Base-by-base conservation (phyloP, 495 filamentous ascomycete genomes). In the Echria macrotheca region DNA sequence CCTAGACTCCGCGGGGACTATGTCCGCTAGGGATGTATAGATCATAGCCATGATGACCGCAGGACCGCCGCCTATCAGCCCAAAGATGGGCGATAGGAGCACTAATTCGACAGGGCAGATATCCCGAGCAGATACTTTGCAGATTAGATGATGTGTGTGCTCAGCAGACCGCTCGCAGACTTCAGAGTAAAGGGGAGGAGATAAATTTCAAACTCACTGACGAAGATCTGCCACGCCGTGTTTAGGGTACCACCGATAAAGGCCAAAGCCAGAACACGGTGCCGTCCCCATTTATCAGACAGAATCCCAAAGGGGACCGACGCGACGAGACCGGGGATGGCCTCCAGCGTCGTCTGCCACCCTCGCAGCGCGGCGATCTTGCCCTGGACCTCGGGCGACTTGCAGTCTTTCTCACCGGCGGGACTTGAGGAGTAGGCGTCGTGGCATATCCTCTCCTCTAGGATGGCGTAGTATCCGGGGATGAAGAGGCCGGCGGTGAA, bases 231-330 rank as follows among this genome's bases (percentile, higher is more conserved):
- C 35, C 44, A 59, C 17, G 18, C 45, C 18, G 41, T n/a, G 35
- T 37, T 46, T 24, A 61, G 23, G 7, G 44, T 38, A 7, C 56
- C 1, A 0, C 66, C 66, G 0, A 54, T 6, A 25, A 64, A 3
- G 6, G 48, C 44, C 19, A 67, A 28, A 25, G 40, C 36, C 24
- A 69, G 10, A 11, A 69, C 56, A 11, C 60, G 60, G 45, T 45
- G 38, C 10, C 64, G 50, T 10, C 66, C 66, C 55, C 58, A 62
- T 22, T 54, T 50, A 43, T 69, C 66, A n/a, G 62, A 65, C 28
- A 69, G 15, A 6, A 69, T 55, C 0, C 66, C 66, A 12, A 50
- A 69, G 6, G 66, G 62, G 18, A 69, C 49, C 5, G 60, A 40
- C 1, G 29, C 33, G 2, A 67, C 1, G 1, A 69, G 40, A 8